These are phyloP conservation scores for Zostera marina DNA, from an alignment of 116 monocot species.

Conservation along the genomic window DNA sequence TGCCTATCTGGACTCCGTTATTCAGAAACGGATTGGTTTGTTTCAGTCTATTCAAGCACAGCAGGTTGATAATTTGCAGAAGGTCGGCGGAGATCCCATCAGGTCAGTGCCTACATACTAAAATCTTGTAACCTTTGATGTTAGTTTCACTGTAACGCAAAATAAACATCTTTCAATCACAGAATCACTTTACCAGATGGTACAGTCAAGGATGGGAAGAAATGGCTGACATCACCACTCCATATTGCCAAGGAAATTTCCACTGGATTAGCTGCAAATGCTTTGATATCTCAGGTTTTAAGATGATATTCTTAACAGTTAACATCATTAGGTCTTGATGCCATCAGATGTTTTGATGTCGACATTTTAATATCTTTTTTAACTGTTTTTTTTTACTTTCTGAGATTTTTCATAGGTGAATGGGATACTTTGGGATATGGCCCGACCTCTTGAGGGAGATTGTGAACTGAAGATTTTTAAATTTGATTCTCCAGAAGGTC, in stretches of 20 bases:
- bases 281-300: conserved; percentile 73
- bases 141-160: neutral
- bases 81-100: conserved; percentile 30
- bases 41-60: conserved; percentile 51
- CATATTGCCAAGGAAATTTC: conserved; percentile 81
- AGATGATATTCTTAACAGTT: too few species aligned
- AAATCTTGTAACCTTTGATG: too few species aligned
- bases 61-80: conserved; percentile 29
- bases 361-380: too few species aligned
- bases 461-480: conserved; percentile 78
- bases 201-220: conserved; percentile 66
- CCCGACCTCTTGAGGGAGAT: conserved; percentile 75
- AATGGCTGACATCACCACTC: conserved; percentile 60
- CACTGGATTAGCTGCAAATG: conserved; percentile 49
- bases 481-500: conserved; percentile 72
- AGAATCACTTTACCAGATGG: conserved; percentile 80
- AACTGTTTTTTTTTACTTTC: too few species aligned
- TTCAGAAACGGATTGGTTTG: conserved; percentile 37
- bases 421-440: conserved; percentile 88
- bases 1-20: conserved; percentile 51
- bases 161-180: neutral
- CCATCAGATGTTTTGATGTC: too few species aligned
- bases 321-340: too few species aligned
- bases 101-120: too few species aligned
- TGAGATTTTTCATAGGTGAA: conserved; percentile 36